Base-by-base conservation (phyloP, 805 yeast species). In the Candida vaughaniae region DNA sequence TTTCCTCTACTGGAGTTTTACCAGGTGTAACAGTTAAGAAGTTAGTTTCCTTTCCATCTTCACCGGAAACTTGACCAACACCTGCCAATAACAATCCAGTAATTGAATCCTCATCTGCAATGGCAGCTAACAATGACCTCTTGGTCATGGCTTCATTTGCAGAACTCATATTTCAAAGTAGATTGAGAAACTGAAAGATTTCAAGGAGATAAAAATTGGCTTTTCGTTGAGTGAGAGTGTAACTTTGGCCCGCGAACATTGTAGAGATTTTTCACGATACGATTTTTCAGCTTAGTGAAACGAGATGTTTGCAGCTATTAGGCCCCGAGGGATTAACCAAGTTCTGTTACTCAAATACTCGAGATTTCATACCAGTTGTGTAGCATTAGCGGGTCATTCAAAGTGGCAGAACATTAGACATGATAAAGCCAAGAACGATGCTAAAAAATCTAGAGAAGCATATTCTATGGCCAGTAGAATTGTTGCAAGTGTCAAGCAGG, bases 101-200 rank as follows among this genome's bases (percentile, higher is more conserved):
- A 42, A 93, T 90, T 16, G 98, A 85, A 57, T 93, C 98, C 66
- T 93, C 99, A 56, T 93, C 99, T 12, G 97, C 99, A 55, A 93
- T 88, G 26, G 90, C 95, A 9, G 97, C 98, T 41, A 93, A 71
- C 49, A 90, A 73, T 26, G 84, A 76, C 54, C 99, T 82, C 57
- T 89, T 85, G 43, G 75, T 61, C 67, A 71, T 74, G 28, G 70
- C 61, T 39, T 65, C 71, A 41, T 47, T 60, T 15, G 52, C 59
- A 11, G 52, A 41, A 49, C 61, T 56, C 61, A 54, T 56, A 9
- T n/a, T 46, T n/a, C n/a, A n/a, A n/a, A n/a, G n/a, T n/a, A n/a
- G n/a, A n/a, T n/a, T n/a, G n/a, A n/a, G n/a, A n/a, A n/a, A n/a
- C n/a, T n/a, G n/a, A n/a, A n/a, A n/a, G n/a, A n/a, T n/a, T n/a